Base-by-base conservation (phyloP, 164 flowering plant species). In the grape (Vitis vinifera) region DNA sequence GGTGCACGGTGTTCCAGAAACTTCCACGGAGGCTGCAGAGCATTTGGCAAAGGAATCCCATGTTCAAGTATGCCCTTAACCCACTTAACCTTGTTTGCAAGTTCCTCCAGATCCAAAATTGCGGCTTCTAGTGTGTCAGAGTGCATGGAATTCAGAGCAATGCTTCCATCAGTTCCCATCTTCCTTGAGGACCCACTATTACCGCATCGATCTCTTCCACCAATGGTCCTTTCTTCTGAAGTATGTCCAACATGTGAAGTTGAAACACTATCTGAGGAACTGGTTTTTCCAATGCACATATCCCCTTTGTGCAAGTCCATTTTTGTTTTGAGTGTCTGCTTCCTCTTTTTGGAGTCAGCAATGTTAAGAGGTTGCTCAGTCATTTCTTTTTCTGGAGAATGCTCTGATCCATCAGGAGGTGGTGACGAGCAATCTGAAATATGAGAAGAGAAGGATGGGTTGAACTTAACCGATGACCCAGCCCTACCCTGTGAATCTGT, bases 51-150 rank as follows among this genome's bases (percentile, higher is more conserved):
- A 11, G 71, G 67, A 62, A 51, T 62, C 11, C 85, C 86, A 37
- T 23, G 55, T 31, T 82, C 59, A 50, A 86, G 55, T 15, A 80
- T 51, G 23, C 67, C 70, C 69, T 77, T 87, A 1, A 87, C 71
- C 91, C 87, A 86, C 68, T 78, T 84, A 48, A 89, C 73, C 71
- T 65, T 76, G 78, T 74, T 80, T 10, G 69, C 73, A 59, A 87
- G 87, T 63, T 86, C 87, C 80, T 87, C 93, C 79, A 86, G 49
- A 67, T 86, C 88, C 76, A 86, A 9, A 63, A 86, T 66, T n/a
- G 85, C 55, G 11, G 91, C 80, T 68, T 87, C 88, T 31, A 84
- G 10, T 48, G 84, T 63, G 67, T 78, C 81, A 30, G 83, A 68
- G 61, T 14, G 17, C 56, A 44, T 64, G 10, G 74, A 70, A 73